Conservation (phyloP, 805 yeast genomes). For the Ogataea ganodermae region DNA sequence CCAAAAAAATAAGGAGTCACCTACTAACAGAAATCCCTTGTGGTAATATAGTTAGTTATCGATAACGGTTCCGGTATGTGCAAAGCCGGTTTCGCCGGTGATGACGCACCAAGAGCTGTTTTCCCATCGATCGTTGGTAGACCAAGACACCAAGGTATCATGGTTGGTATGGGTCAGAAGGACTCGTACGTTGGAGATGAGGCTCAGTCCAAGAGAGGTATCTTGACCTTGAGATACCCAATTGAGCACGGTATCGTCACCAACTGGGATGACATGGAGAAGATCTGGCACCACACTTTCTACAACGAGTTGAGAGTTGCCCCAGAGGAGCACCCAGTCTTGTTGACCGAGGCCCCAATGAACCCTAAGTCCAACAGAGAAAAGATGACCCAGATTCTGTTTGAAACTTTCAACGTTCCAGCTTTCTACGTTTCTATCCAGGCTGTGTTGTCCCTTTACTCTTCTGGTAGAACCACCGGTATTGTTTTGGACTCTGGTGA, state of each 20-base stretch:
- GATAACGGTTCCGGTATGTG: slow-evolving; percentile 99
- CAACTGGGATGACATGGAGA: slow-evolving; percentile 99
- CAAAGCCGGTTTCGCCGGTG: slow-evolving; percentile 99
- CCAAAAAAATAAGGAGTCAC: too few relatives aligned
- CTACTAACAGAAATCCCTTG: slow-evolving; percentile 20
- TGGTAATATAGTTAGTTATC: slow-evolving; percentile 64
- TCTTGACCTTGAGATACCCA: slow-evolving; percentile 96
- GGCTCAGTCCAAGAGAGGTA: slow-evolving; percentile 99
- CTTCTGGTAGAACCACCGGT: slow-evolving; percentile 99
- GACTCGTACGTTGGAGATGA: slow-evolving; percentile 99
- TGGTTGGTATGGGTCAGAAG: slow-evolving; percentile 99
- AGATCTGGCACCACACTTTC: slow-evolving; percentile 99
- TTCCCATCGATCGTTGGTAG: slow-evolving; percentile 99
- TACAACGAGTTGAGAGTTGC: slow-evolving; percentile 99
- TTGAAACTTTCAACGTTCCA: slow-evolving; percentile 99
- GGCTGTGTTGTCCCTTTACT: slow-evolving; percentile 96
- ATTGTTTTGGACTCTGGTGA: slow-evolving; percentile 99
- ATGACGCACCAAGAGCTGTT: slow-evolving; percentile 99
- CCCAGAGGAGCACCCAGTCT: slow-evolving; percentile 99
- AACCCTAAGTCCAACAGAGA: slow-evolving; percentile 99
- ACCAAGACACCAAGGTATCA: slow-evolving; percentile 99
- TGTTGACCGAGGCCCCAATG: slow-evolving; percentile 99
- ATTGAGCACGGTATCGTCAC: slow-evolving; percentile 99
- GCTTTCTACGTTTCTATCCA: slow-evolving; percentile 99
- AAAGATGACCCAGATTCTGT: slow-evolving; percentile 99